Conservation (phyloP, 2,329 filamentous ascomycete genomes). For the Hypoxylon sp. region DNA sequence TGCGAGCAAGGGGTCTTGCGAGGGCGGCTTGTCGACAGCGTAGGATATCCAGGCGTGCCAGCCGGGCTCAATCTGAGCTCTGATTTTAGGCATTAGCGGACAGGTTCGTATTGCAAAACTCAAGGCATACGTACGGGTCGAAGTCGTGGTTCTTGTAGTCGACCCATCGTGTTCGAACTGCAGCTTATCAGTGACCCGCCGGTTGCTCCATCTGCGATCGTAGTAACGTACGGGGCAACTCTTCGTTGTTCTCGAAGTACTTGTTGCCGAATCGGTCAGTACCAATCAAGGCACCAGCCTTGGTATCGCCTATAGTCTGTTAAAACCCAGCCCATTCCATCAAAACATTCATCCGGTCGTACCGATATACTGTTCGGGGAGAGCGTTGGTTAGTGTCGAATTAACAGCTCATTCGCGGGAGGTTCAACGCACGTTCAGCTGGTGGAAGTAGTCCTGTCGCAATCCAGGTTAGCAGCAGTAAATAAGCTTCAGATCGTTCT, state of each 20-base stretch:
- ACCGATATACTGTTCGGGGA: slow-evolving; percentile 68
- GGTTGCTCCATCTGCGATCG: neutral
- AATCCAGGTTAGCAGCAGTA: slow-evolving; percentile 31
- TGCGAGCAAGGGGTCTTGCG: slow-evolving; percentile 79
- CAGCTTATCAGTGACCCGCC: slow-evolving; percentile 32
- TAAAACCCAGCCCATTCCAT: slow-evolving; percentile 13
- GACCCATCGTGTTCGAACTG: slow-evolving; percentile 96
- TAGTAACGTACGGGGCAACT: slow-evolving; percentile 82
- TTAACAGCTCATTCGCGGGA: slow-evolving; percentile 46
- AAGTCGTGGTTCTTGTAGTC: slow-evolving; percentile 93
- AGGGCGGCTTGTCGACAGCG: slow-evolving; percentile 87
- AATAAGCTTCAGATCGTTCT: slow-evolving; percentile 8
- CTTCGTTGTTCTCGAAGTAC: slow-evolving; percentile 95
- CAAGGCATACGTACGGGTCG: slow-evolving; percentile 71
- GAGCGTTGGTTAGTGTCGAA: slow-evolving; percentile 48
- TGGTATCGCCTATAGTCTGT: slow-evolving; percentile 84
- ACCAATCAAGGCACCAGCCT: slow-evolving; percentile 88
- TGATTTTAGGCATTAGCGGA: slow-evolving; percentile 53
- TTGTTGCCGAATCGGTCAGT: slow-evolving; percentile 96
- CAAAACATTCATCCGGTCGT: slow-evolving; percentile 42
- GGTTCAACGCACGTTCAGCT: slow-evolving; percentile 83
- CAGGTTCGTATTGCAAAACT: neutral
- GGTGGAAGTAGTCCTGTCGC: slow-evolving; percentile 86
- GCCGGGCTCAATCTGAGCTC: slow-evolving; percentile 89
- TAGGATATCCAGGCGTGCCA: slow-evolving; percentile 99